A percentile compares a stretch with the other conserved stretches of the same genome.
Evolutionary conservation across 2,329 filamentous ascomycete genomes (phyloP).

Genomic region (Pseudogymnoascus sp.): DNA sequence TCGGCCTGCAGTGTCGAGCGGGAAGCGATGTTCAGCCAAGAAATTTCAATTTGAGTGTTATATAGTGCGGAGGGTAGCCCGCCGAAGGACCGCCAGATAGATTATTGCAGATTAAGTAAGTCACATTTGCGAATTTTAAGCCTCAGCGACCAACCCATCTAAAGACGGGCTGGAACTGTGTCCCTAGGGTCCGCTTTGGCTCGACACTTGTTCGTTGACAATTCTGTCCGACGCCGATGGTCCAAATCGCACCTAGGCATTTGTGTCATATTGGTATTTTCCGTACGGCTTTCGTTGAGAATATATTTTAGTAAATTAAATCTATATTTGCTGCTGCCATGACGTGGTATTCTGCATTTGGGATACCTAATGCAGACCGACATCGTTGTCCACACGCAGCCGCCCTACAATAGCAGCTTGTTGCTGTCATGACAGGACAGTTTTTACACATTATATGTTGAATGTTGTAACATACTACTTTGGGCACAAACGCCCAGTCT

Average conservation of each 20-base stretch:
- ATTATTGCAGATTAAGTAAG: background rate
- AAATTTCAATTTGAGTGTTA: background rate
- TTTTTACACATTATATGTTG: background rate
- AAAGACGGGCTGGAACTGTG: background rate
- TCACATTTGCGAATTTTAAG: background rate
- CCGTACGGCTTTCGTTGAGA: background rate
- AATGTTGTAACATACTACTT: background rate
- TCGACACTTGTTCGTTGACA: background rate
- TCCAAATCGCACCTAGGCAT: background rate
- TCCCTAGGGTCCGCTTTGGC: background rate
- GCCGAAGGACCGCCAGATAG: background rate
- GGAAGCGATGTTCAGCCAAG: background rate
- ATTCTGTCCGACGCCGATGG: background rate
- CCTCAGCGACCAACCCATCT: background rate
- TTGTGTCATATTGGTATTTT: background rate
- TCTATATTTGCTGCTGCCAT: background rate
- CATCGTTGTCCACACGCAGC: no score
- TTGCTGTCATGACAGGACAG: background rate
- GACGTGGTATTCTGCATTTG: background rate
- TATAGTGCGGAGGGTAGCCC: constrained; percentile 6
- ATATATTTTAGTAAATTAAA: background rate
- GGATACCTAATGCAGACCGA: background rate
- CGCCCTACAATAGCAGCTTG: background rate
- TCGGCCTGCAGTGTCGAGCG: background rate
- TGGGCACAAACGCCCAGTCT: background rate